These are phyloP conservation scores for Lentinula sp. DNA, from an alignment of 768 basidiomycete species.

Conservation along the genomic window DNA sequence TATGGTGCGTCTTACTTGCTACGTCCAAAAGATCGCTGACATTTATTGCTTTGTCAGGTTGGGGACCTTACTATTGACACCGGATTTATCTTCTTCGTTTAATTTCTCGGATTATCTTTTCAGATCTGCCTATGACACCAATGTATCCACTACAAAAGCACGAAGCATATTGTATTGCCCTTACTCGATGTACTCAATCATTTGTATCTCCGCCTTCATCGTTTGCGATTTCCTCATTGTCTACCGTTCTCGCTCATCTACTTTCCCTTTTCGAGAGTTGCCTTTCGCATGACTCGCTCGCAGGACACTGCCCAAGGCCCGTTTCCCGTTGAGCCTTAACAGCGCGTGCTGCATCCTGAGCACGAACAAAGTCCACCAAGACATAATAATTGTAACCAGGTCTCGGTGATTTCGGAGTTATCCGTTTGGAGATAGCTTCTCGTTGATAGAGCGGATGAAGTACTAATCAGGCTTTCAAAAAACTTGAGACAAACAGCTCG, in stretches of 20 bases:
- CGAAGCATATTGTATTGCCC: background rate
- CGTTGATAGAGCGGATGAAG: background rate
- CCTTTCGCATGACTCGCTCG: background rate
- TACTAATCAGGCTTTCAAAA: background rate
- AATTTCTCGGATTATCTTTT: background rate
- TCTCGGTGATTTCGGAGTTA: background rate
- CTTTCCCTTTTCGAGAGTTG: background rate
- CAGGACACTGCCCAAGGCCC: background rate
- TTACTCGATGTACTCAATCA: background rate
- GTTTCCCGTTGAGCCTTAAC: background rate
- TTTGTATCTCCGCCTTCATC: background rate
- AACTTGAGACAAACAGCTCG: background rate
- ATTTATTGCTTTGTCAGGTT: constrained; percentile 16
- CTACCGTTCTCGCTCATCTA: background rate
- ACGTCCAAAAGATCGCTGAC: background rate
- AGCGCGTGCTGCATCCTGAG: background rate
- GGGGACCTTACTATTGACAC: constrained; percentile 19
- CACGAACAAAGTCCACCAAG: background rate
- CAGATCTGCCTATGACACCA: background rate
- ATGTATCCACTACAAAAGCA: background rate
- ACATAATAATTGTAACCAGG: background rate
- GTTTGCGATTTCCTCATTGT: background rate
- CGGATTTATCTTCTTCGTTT: background rate
- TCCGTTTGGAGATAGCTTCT: background rate
- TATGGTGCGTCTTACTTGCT: constrained; percentile 38